Base-by-base conservation (phyloP, 1,284 basidiomycete species). In the Austropuccinia psidii region DNA sequence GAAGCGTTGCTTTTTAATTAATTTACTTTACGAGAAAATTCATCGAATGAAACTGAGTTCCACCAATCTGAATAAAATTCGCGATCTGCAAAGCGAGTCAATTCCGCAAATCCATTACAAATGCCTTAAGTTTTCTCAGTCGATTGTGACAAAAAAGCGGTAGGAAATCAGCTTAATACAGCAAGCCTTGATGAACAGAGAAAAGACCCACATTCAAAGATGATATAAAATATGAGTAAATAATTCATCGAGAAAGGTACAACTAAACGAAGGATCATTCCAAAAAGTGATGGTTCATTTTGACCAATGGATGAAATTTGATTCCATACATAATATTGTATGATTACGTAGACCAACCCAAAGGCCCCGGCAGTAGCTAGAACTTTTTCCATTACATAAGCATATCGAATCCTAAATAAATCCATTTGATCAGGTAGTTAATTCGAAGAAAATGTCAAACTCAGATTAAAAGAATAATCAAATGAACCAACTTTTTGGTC, bases 41-140 rank as follows among this genome's bases (percentile, higher is more conserved):
- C 92, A 79, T 97, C 96, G 89, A 91, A 95, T 2, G 90, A 90
- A 0, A 90, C 93, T 0, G 91, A 91, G 82, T 98, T 98, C 95
- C 95, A 98, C 80, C 93, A 97, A 80, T 97, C 94, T 81, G 93
- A 90, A 81, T 98, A 98, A 81, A 98, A 98, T 77, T 93, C 90
- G 50, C 95, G 85, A 80, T 98, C 95, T 31, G 93, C 93, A 79
- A 98, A 98, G 79, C 89, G 90, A 1, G 80, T 80, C 7, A 79
- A 65, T 81, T 98, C 95, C 2, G 93, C 93, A 80, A 98, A 97
- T 11, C 85, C 92, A 79, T 96, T 95, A 82, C 92, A 95, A 74
- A 98, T 93, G 79, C 94, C 96, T 81, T 21, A 29, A 45, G 29
- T 29, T 6, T 7, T 8, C 27, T 64, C 60, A 64, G 43, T 13